These are phyloP conservation scores for Trichomonas vaginalis DNA, from an alignment of 208 protist species.

Conservation along the genomic window DNA sequence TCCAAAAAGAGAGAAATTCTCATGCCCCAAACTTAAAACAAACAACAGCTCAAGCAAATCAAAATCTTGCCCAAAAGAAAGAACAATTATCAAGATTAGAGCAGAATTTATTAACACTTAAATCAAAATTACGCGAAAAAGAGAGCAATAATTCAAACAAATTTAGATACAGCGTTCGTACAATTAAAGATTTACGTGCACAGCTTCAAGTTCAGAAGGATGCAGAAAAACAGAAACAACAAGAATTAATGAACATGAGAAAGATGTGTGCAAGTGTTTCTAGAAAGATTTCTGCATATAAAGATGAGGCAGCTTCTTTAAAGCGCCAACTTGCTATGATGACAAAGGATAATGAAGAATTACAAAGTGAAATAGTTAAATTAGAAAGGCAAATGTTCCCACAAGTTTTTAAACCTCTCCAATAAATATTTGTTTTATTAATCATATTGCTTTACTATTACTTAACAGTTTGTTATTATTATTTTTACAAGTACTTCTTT, in stretches of 20 bases:
- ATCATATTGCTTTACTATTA: too few relatives aligned
- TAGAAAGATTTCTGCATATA: neutral
- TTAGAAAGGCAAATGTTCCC: neutral
- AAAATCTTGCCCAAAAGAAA: too few relatives aligned
- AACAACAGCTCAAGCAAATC: neutral
- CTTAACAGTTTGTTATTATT: too few relatives aligned
- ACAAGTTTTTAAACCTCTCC: neutral
- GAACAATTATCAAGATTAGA: neutral
- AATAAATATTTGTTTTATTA: neutral
- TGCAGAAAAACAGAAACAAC: neutral
- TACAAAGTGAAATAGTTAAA: neutral
- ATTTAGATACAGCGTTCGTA: neutral
- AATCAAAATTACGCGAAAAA: neutral
- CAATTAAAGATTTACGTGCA: neutral
- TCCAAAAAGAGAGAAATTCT: neutral
- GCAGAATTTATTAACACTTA: neutral
- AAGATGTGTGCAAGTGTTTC: neutral
- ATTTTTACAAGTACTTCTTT: too few relatives aligned
- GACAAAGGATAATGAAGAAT: neutral
- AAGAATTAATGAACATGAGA: neutral
- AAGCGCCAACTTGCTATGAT: neutral
- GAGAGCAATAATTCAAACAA: neutral
- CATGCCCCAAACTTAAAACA: neutral
- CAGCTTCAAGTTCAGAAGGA: neutral
- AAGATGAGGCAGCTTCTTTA: neutral